Base-by-base conservation (phyloP, 2,329 filamentous ascomycete genomes). In the Myriosclerotinia duriaeana region DNA sequence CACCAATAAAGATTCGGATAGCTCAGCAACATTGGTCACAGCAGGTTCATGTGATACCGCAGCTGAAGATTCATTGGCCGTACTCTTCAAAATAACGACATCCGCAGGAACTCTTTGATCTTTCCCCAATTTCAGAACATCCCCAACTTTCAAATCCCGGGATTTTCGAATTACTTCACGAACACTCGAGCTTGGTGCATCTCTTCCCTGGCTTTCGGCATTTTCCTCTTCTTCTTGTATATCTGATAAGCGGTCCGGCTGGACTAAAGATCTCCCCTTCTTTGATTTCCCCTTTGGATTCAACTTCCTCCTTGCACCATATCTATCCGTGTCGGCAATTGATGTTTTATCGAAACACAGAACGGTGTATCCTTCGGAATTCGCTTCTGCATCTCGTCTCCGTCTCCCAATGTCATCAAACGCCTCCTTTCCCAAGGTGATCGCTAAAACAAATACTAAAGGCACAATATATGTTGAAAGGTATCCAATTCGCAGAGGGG, bases 391-490 rank as follows among this genome's bases (percentile, higher is more conserved):
- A 77, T 99, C 95, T 75, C 96, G 86, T 71, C 90, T 85, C 68
- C 96, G 85, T 71, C 95, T 83, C 64, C 88, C 90, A 73, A 99
- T 91, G 77, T 99, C 96, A 76, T 99, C 95, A 74, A 91, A 88
- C 0, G 95, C 96, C 78, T 99, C 96, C 77, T 99, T 99, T 22
- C 93, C 93, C 74, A 99, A 84, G 0, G 95, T 97, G 71, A 99
- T 95, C 53, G 88, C 82, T 53, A 99, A 85, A 68, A 99, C 96
- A 78, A 97, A 97, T 0, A 89, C 92, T 69, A 99, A 79, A 1
- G 95, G 95, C 26, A 91, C 93, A 77, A 98, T 88, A 74, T 99
- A 99, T 1, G 95, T 98, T 40, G 91, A 91, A 69, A 99, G 85
- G 77, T 97, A 98, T 66, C 95, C 95, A 71, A 99, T 97, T 65